A percentile compares a stretch with the other conserved stretches of the same genome.
Evolutionary conservation across 2,329 filamentous ascomycete genomes (phyloP).

Genomic region (Penicillium sp.): DNA sequence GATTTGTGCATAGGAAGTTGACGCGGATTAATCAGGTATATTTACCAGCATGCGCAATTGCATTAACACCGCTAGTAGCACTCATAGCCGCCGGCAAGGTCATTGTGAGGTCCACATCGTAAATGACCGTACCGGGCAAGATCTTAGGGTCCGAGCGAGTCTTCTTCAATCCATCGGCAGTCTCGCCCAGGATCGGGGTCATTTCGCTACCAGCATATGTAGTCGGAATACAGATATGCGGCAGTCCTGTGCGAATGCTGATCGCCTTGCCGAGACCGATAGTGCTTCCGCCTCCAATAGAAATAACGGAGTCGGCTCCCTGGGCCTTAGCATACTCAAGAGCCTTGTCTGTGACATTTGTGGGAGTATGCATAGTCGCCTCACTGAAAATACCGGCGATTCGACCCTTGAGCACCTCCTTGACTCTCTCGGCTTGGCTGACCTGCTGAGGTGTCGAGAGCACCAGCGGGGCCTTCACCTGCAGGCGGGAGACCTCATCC

Average conservation of each 20-base stretch:
- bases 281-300: conserved; percentile 63
- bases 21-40: background rate
- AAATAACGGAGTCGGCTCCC: conserved; percentile 57
- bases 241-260: conserved; percentile 53
- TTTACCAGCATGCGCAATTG: conserved; percentile 62
- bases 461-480: conserved; percentile 53
- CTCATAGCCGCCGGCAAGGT: conserved; percentile 55
- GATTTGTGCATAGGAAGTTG: background rate
- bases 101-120: conserved; percentile 64
- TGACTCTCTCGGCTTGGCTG: conserved; percentile 48
- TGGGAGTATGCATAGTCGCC: conserved; percentile 65
- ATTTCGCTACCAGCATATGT: conserved; percentile 64
- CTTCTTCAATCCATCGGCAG: conserved; percentile 57
- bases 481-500: conserved; percentile 46
- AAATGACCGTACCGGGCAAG: conserved; percentile 61
- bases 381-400: conserved; percentile 55
- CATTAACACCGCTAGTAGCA: conserved; percentile 63
- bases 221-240: conserved; percentile 62
- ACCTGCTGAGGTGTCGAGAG: conserved; percentile 58
- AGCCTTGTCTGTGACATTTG: conserved; percentile 57
- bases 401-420: conserved; percentile 46
- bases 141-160: conserved; percentile 60
- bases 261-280: conserved; percentile 63
- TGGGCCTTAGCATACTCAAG: conserved; percentile 48
- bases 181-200: conserved; percentile 65